Base-by-base conservation (phyloP, 495 filamentous ascomycete species). In the Hyaloscypha finlandica region DNA sequence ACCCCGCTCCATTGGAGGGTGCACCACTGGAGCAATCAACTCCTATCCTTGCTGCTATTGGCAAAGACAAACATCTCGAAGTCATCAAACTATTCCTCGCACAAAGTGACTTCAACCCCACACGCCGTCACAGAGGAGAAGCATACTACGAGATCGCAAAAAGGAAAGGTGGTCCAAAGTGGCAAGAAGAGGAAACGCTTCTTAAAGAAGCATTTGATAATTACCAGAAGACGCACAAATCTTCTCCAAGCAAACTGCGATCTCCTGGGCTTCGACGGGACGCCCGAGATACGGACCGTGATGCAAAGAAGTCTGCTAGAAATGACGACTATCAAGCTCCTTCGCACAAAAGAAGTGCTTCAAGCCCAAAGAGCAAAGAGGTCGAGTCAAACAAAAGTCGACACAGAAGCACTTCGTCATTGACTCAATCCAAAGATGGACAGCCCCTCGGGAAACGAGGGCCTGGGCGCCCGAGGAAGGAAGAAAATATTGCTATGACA, bases 31-130 rank as follows among this genome's bases (percentile, higher is more conserved):
- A 88, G 63, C 81, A 90, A 68, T 89, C 89, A 67, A 98, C 94
- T 0, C 96, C 96, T 3, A 96, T 99, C 85, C 84, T 97, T 33
- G 92, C 92, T 42, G 92, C 95, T 2, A 97, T 99, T 63, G 95
- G 95, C 9, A 88, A 93, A 63, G 93, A 93, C 12, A 95, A 96
- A 74, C 64, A 71, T 59, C 81, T 92, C 31, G 89, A 88, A 56
- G 90, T 97, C 45, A 85, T 99, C 42, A 82, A 88, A 55, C 83
- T 97, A 11, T 83, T 99, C 6, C 81, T 97, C 2, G 71, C 66
- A n/a, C 91, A 94, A 66, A 85, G 86, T 32, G 81, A 85, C 6
- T 95, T 97, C 68, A 86, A 97, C 68, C 92, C 93, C 4, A 91
- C 89, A 8, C 84, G 87, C 11, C 86, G 88, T 1, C 85, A 83